Evolutionary conservation across 371 early-diverging fungal species (phyloP).

Genomic region (Mucor velutinosus): DNA sequence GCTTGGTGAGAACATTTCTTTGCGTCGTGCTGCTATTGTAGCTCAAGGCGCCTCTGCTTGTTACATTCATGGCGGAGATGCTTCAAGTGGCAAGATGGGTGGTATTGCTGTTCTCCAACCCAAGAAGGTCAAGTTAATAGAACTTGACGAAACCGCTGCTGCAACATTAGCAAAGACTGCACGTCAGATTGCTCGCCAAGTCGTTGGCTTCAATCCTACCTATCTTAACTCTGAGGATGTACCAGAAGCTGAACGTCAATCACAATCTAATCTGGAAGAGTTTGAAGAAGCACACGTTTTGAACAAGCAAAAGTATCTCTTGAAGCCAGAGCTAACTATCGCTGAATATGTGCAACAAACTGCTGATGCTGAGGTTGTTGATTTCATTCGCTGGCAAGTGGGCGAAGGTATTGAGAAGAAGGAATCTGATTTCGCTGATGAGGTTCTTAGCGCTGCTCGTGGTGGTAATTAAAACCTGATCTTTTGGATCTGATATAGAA

Average conservation of each 20-base stretch:
- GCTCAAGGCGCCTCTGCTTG: conserved; percentile 48
- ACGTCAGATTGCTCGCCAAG: conserved; percentile 75
- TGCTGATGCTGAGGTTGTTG: conserved; percentile 53
- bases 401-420: conserved; percentile 87
- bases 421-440: conserved; percentile 76
- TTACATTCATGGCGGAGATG: conserved; percentile 76
- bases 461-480: conserved; percentile 20
- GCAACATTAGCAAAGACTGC: conserved; percentile 56
- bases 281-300: conserved; percentile 64
- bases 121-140: conserved; percentile 36
- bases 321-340: conserved; percentile 74
- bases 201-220: conserved; percentile 75
- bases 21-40: conserved; percentile 73
- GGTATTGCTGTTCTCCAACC: conserved; percentile 67
- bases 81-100: conserved; percentile 65
- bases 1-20: conserved; percentile 84
- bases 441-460: conserved; percentile 59
- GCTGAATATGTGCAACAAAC: conserved; percentile 40
- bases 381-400: conserved; percentile 79
- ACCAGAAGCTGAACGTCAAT: conserved; percentile 46
- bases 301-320: conserved; percentile 73
- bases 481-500: neutral
- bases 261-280: conserved; percentile 38
- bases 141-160: conserved; percentile 34
- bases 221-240: conserved; percentile 53